phyloP scores from a whole-genome alignment of 2,329 filamentous ascomycete species.

The Aspergillus latus region DNA sequence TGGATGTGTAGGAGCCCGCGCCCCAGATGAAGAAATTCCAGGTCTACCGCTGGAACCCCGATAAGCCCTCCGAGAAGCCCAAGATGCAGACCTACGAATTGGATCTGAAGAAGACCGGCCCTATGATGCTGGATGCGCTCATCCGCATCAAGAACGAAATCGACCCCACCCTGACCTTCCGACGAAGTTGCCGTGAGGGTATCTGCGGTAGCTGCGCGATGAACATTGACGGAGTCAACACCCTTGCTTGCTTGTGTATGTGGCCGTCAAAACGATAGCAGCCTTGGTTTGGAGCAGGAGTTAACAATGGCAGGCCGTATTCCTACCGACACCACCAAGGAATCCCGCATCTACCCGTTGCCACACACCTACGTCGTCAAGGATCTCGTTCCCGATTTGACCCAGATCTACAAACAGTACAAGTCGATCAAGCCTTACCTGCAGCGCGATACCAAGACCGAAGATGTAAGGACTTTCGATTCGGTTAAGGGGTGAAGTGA shows the following conservation, averaged over 20 bases:
- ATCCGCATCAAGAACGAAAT: constrained; percentile 99
- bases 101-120: constrained; percentile 97
- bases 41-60: constrained; percentile 98
- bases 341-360: constrained; percentile 94
- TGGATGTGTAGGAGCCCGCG: constrained; percentile 54
- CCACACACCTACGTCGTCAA: constrained; percentile 99
- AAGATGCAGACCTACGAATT: constrained; percentile 92
- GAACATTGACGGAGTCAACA: constrained; percentile 99
- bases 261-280: constrained; percentile 26
- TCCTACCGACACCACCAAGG: constrained; percentile 73
- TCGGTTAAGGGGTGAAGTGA: neutral
- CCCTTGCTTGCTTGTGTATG: constrained; percentile 93
- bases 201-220: constrained; percentile 99
- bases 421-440: constrained; percentile 99
- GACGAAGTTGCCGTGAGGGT: constrained; percentile 92
- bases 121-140: constrained; percentile 95
- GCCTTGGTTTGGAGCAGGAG: neutral
- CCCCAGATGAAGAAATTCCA: constrained; percentile 88
- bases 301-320: constrained; percentile 71
- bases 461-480: constrained; percentile 64
- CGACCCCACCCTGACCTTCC: constrained; percentile 94
- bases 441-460: constrained; percentile 79
- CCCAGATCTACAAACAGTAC: constrained; percentile 99
- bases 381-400: constrained; percentile 96
- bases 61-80: constrained; percentile 87